These are phyloP conservation scores for Candida berthetii DNA, from an alignment of 805 yeast genomes.

Conservation along the genomic window DNA sequence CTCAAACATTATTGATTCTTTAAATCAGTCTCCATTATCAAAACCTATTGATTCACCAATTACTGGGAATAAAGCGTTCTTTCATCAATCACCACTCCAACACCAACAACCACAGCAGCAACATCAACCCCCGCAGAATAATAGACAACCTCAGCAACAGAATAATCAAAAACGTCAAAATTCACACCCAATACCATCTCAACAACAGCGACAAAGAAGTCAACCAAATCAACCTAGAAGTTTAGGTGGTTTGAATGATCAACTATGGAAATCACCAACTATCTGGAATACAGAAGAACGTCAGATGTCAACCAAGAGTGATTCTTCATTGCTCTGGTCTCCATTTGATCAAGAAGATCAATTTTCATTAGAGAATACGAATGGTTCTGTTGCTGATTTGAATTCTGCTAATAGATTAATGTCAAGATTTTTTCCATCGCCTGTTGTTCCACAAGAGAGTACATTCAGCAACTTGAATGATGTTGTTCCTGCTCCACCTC, in stretches of 20 bases:
- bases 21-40: conserved; percentile 17
- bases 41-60: conserved; percentile 10
- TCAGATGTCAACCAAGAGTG: conserved; percentile 18
- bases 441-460: conserved; percentile 10
- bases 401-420: conserved; percentile 3
- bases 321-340: conserved; percentile 20
- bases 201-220: background rate
- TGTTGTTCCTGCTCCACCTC: conserved; percentile 2
- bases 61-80: background rate
- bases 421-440: conserved; percentile 21
- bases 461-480: background rate
- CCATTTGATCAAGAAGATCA: conserved; percentile 16
- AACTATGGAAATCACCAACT: conserved; percentile 2
- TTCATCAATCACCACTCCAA: background rate
- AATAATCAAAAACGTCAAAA: no score
- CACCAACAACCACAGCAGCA: background rate
- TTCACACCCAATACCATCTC: background rate
- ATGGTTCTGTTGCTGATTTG: background rate
- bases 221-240: background rate
- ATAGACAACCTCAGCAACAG: no score
- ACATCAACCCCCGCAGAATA: no score
- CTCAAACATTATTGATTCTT: conserved; percentile 9
- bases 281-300: conserved; percentile 20
- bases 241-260: background rate
- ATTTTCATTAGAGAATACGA: conserved; percentile 8